These are phyloP conservation scores for Lasiosphaeriaceae sp. DNA, from an alignment of 495 filamentous ascomycete species.

Conservation along the genomic window DNA sequence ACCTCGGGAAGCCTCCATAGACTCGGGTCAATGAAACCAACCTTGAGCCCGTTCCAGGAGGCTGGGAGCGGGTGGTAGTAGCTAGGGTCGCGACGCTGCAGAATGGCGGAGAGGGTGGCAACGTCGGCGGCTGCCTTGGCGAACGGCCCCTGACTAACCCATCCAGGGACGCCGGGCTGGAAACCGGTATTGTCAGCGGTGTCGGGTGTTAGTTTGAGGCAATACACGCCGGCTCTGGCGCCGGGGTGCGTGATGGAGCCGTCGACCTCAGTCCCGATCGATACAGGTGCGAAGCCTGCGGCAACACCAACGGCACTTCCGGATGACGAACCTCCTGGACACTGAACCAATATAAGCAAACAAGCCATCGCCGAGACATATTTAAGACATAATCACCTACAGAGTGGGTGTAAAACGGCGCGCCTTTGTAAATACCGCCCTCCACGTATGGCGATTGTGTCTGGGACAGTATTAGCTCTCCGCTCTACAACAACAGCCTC, in stretches of 20 bases:
- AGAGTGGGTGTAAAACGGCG: not conserved
- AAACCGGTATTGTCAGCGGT: not conserved
- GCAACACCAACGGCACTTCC: constrained; percentile 44
- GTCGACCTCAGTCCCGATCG: constrained; percentile 45
- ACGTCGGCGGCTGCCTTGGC: not conserved
- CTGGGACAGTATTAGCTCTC: constrained; percentile 16
- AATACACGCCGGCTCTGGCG: constrained; percentile 37
- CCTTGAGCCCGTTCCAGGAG: not conserved
- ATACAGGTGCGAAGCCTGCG: constrained; percentile 38
- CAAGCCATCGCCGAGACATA: not conserved
- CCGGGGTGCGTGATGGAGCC: constrained; percentile 39
- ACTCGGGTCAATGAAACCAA: not conserved
- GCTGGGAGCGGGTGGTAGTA: not conserved
- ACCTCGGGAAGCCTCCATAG: not conserved
- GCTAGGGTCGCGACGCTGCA: not conserved
- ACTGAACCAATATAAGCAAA: constrained; percentile 19
- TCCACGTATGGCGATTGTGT: constrained; percentile 39
- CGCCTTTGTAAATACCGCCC: constrained; percentile 17
- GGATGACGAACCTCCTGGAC: constrained; percentile 44
- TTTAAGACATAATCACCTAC: not conserved
- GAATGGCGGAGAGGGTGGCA: not conserved
- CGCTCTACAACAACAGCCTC: too few relatives aligned
- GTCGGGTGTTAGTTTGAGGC: constrained; percentile 6
- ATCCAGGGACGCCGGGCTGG: not conserved
- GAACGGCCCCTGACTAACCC: not conserved